Conservation (phyloP, 805 yeast species). For the Saturnispora saitoi region DNA sequence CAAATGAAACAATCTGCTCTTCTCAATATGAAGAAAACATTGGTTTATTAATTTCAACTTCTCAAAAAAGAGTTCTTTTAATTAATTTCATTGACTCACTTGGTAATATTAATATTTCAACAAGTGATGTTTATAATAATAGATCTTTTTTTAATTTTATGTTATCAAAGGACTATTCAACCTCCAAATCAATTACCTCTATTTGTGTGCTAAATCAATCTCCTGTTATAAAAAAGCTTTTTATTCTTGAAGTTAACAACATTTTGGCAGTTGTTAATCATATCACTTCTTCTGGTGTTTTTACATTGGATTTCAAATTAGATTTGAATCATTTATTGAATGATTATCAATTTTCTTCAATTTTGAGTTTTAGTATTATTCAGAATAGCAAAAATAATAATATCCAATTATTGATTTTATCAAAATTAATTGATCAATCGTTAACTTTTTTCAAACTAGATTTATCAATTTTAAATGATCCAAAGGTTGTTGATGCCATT, state of each 20-base stretch:
- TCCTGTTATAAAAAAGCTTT: constrained; percentile 33
- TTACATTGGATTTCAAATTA: constrained; percentile 1
- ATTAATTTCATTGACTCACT: constrained; percentile 56
- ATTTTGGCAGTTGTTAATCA: constrained; percentile 29
- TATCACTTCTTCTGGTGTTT: constrained; percentile 25
- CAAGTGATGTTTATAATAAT: constrained; percentile 16
- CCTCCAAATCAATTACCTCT: constrained; percentile 44
- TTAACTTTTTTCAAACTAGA: neutral
- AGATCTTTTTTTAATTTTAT: constrained; percentile 11
- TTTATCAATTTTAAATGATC: neutral
- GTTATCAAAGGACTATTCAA: constrained; percentile 16
- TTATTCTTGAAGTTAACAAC: constrained; percentile 40
- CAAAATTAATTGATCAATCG: neutral
- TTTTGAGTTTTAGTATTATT: neutral
- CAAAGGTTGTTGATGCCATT: neutral
- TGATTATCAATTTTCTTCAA: neutral
- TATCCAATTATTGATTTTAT: neutral
- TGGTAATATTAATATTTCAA: constrained; percentile 44
- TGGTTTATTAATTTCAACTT: constrained; percentile 65
- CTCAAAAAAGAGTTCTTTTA: constrained; percentile 55
- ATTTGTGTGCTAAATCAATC: constrained; percentile 40
- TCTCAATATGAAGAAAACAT: constrained; percentile 62
- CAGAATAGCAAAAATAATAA: neutral
- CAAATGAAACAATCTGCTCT: constrained; percentile 48
- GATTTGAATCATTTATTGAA: constrained; percentile 1